Conservation (phyloP, 2,329 filamentous ascomycete species). For the Hansfordia pulvinata region DNA sequence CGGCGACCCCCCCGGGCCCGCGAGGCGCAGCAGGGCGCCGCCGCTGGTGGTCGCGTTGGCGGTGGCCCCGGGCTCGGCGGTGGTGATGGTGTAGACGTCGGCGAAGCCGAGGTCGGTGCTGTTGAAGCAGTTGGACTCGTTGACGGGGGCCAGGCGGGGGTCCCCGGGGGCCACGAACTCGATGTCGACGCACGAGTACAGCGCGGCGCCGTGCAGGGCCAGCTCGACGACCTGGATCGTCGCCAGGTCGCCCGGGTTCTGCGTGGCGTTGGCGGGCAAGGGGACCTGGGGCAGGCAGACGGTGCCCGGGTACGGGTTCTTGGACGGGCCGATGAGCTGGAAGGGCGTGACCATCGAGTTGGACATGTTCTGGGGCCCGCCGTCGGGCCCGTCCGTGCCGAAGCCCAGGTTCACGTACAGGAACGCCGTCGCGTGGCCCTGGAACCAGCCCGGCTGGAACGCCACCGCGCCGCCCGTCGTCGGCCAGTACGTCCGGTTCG, state of each 20-base stretch:
- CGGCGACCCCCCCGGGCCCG: too few species aligned
- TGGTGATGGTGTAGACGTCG: conserved; percentile 58
- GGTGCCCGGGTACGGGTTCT: conserved; percentile 73
- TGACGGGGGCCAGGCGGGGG: conserved; percentile 53
- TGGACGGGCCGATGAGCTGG: conserved; percentile 69
- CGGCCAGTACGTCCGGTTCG: conserved; percentile 88
- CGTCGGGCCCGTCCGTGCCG: conserved; percentile 49
- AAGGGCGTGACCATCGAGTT: conserved; percentile 69
- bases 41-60: conserved; percentile 18
- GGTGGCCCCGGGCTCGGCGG: conserved; percentile 23
- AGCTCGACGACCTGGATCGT: conserved; percentile 82
- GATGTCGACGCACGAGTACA: conserved; percentile 43
- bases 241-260: conserved; percentile 72
- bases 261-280: conserved; percentile 56
- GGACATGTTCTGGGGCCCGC: conserved; percentile 74
- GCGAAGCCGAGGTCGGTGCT: conserved; percentile 64
- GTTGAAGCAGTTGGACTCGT: conserved; percentile 79
- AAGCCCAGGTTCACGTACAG: conserved; percentile 88
- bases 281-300: conserved; percentile 86
- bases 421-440: conserved; percentile 68
- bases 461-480: conserved; percentile 74
- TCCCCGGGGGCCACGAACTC: conserved; percentile 54
- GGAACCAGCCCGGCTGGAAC: conserved; percentile 93
- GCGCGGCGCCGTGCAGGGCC: conserved; percentile 68
- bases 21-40: too few species aligned